Percentiles rank a stretch among this genome's conserved stretches.
Evolutionary conservation across 768 basidiomycete species (phyloP).

Genomic region (Russula earlei): DNA sequence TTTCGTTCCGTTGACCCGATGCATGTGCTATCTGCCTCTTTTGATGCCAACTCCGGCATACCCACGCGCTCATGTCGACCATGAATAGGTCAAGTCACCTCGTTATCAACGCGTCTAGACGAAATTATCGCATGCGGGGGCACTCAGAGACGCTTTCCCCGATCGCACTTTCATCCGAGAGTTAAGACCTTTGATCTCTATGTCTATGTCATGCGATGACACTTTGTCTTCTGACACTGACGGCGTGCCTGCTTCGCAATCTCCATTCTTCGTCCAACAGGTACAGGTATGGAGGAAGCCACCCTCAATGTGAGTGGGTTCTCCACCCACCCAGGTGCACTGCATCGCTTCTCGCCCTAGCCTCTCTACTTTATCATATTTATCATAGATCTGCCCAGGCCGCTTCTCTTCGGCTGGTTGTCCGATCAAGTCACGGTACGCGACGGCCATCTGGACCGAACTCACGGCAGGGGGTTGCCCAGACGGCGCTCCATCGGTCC

Average conservation of each 20-base stretch:
- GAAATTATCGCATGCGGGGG: no score
- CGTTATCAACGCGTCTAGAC: background rate
- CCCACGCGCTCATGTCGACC: background rate
- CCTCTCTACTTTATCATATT: background rate
- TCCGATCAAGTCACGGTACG: background rate
- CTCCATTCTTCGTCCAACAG: background rate
- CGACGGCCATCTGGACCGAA: conserved; percentile 2
- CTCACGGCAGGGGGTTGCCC: background rate
- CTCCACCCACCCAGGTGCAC: background rate
- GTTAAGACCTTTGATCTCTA: background rate
- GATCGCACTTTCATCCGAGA: background rate
- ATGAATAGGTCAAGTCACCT: background rate
- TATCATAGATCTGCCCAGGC: background rate
- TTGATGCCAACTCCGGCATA: background rate
- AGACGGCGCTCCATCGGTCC: background rate
- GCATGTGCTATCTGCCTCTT: no score
- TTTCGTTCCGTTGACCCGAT: no score
- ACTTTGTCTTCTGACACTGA: background rate
- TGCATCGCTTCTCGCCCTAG: background rate
- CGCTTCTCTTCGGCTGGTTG: background rate
- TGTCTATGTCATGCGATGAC: background rate
- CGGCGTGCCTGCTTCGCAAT: background rate
- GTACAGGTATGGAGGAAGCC: background rate
- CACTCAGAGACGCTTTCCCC: background rate
- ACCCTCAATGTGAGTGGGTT: background rate